Evolutionary conservation across 2,329 filamentous ascomycete species (phyloP), one percentile per base, ranked within the genome.

Genomic region (Dactylellina parvicollis): DNA sequence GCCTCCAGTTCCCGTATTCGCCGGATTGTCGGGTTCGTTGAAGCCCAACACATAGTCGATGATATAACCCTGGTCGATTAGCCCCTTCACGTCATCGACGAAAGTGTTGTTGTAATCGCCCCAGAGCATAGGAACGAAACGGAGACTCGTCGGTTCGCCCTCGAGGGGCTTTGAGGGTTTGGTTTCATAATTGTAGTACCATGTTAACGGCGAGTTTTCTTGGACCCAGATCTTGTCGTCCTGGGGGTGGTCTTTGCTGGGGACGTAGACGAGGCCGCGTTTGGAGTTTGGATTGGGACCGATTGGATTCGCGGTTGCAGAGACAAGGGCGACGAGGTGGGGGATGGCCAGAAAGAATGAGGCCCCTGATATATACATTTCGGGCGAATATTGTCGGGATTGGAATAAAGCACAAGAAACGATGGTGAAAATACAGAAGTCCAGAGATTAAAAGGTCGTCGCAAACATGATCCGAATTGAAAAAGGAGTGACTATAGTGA

Each of bases 81-180:
- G 0, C 77, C 75, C 76, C 83, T 54, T 85, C 38, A 94, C 86
- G 1, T 84, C 82, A 62, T 84, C 81, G 40, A 88, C 83, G 80
- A 93, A 93, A 0, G 83, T 82, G 0, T 85, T 87, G 78, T 86
- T 84, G 62, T 83, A 81, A 8, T 86, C 82, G 30, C 90, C 90
- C 89, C 89, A 94, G 71, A 92, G 85, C 90, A 92, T 92, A 55
- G 91, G 91, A 0, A 94, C 88, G 80, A 92, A 95, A 79, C 91
- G 85, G 76, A 94, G 86, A 12, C 84, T 80, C 12, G 83, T 81
- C 76, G 88, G 85, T 28, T 83, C 77, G 54, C 83, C 80, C 40
- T 80, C 75, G 78, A 85, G 89, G 42, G 82, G 82, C 0, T 83
- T 74, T 0, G 88, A 86, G 0, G 90, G 90, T 2, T 80, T 79